A percentile compares a stretch with the other conserved stretches of the same genome.
phyloP scores from a whole-genome alignment of 352 stramenopile genomes.

The Phytophthora aleatoria region DNA sequence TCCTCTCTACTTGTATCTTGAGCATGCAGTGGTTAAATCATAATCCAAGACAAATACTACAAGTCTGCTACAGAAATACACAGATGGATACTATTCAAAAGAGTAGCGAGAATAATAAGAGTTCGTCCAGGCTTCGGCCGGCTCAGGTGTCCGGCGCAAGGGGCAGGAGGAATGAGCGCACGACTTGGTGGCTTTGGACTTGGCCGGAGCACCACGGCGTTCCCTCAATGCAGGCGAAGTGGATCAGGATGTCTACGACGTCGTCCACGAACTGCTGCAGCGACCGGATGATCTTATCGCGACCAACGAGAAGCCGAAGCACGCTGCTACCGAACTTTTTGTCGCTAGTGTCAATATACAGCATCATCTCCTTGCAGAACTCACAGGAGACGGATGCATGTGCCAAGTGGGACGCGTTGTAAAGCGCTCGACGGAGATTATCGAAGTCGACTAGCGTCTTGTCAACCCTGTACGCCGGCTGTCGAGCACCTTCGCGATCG shows the following conservation, averaged over 20 bases:
- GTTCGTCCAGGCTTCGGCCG: background rate
- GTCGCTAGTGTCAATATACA: conserved; percentile 24
- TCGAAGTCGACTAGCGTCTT: conserved; percentile 33
- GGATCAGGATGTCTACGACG: conserved; percentile 25
- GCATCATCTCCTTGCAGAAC: conserved; percentile 45
- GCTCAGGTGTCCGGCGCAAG: conserved; percentile 7
- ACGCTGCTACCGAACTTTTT: conserved; percentile 21
- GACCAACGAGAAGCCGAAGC: conserved; percentile 15
- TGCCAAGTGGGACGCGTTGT: conserved; percentile 27
- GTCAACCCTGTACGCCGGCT: conserved; percentile 19
- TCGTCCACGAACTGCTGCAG: conserved; percentile 35
- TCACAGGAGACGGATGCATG: conserved; percentile 34
- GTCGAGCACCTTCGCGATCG: background rate
- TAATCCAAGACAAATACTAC: conserved; percentile 28
- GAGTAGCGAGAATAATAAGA: background rate
- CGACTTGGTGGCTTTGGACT: conserved; percentile 31
- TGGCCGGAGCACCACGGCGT: conserved; percentile 36
- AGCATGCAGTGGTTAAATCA: conserved; percentile 5
- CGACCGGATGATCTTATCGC: conserved; percentile 25
- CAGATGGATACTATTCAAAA: conserved; percentile 2
- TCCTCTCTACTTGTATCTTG: conserved; percentile 1
- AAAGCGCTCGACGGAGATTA: conserved; percentile 29
- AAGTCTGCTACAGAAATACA: conserved; percentile 16
- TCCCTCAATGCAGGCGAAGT: conserved; percentile 16
- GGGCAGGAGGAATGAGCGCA: conserved; percentile 30